Base-by-base conservation (phyloP, 129 eudicot genomes). In the Tanacetum coccineum region DNA sequence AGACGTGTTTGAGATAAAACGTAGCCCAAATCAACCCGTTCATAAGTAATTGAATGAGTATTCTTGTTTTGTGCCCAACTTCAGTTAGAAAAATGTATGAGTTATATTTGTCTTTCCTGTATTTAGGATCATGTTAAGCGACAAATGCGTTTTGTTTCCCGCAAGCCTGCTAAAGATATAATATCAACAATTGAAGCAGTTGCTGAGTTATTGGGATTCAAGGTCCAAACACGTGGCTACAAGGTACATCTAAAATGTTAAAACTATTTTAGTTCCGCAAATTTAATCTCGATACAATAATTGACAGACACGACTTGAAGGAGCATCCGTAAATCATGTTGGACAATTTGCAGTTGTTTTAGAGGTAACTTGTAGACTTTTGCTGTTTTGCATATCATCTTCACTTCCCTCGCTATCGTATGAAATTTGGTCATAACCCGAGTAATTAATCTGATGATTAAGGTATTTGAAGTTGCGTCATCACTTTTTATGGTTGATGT, bases 191-290 rank as follows among this genome's bases (percentile, higher is more conserved):
- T 92, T 75, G 82, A 76, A 71, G 71, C 73, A 6, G 95, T 85
- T 73, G 95, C 96, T 14, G 84, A 70, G 42, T 81, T 89, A 63
- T 70, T 92, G 98, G 83, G 89, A 44, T 78, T 92, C 62, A 92
- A 88, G 82, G n/a, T n/a, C n/a, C n/a, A n/a, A n/a, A n/a, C n/a
- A n/a, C n/a, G n/a, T n/a, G n/a, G n/a, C n/a, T n/a, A 78, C 84
- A 92, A 85, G 98, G 98, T 92, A 73, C 64, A 44, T 19, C 36
- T 56, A n/a, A n/a, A n/a, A n/a, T n/a, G n/a, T n/a, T n/a, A n/a
- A n/a, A n/a, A n/a, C n/a, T n/a, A n/a, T n/a, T n/a, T n/a, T n/a
- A n/a, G n/a, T n/a, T n/a, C 21, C 49, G 15, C 1, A 32, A 32
- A 36, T 36, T 36, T 30, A 14, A 13, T 22, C 18, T 2, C 4